These are phyloP conservation scores for Chaetomium olivaceum DNA, from an alignment of 2,329 filamentous ascomycete species.

Conservation along the genomic window DNA sequence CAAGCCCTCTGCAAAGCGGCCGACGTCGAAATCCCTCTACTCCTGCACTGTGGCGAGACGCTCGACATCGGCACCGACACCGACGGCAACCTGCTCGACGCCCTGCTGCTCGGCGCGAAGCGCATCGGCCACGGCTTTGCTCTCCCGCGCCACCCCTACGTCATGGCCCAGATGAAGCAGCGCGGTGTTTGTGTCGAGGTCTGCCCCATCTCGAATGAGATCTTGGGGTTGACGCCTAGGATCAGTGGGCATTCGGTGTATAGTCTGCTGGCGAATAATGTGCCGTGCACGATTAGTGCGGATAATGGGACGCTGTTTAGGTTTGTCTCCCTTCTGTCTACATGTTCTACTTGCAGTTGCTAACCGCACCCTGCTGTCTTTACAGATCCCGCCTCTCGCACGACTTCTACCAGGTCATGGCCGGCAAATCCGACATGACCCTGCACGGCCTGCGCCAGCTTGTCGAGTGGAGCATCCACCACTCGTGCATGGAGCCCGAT, in stretches of 20 bases:
- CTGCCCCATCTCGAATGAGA: slow-evolving; percentile 76
- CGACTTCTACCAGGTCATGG: slow-evolving; percentile 76
- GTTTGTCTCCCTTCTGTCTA: slow-evolving; percentile 41
- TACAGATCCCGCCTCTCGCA: slow-evolving; percentile 68
- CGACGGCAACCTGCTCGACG: slow-evolving; percentile 69
- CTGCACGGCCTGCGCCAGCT: slow-evolving; percentile 72
- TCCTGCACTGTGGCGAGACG: slow-evolving; percentile 78
- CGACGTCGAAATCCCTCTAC: slow-evolving; percentile 63
- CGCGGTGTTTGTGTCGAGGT: slow-evolving; percentile 70
- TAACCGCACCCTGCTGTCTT: neutral
- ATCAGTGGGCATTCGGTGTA: slow-evolving; percentile 68
- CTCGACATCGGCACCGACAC: slow-evolving; percentile 63
- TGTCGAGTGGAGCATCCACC: slow-evolving; percentile 61
- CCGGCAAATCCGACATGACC: slow-evolving; percentile 66
- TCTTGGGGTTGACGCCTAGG: slow-evolving; percentile 67
- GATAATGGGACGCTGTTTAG: slow-evolving; percentile 74
- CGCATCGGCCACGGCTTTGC: slow-evolving; percentile 76
- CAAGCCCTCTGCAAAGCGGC: slow-evolving; percentile 50
- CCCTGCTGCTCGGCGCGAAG: slow-evolving; percentile 64
- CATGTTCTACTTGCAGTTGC: neutral
- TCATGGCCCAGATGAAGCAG: slow-evolving; percentile 66
- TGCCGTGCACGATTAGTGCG: slow-evolving; percentile 72
- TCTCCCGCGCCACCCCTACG: slow-evolving; percentile 63
- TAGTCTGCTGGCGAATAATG: slow-evolving; percentile 66
- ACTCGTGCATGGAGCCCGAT: slow-evolving; percentile 53